These are phyloP conservation scores for Clitocybe nebularis DNA, from an alignment of 1,284 basidiomycete genomes.

Conservation along the genomic window DNA sequence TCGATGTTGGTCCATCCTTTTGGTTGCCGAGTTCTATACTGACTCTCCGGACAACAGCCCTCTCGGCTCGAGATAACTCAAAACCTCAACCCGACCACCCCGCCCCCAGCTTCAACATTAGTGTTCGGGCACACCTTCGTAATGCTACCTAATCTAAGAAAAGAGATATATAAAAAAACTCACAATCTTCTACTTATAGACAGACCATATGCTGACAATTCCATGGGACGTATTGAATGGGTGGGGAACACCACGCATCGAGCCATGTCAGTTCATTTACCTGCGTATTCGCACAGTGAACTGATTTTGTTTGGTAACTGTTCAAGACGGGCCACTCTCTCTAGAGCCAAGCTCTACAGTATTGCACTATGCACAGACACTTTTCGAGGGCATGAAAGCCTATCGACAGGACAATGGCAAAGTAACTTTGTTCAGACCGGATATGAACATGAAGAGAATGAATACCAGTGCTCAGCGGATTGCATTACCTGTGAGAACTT, in stretches of 20 bases:
- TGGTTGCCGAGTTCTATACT: neutral
- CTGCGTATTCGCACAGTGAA: conserved; percentile 3
- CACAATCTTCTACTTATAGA: conserved; percentile 10
- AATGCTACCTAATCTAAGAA: neutral
- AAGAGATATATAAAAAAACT: neutral
- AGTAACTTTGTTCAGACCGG: conserved; percentile 90
- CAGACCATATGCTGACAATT: conserved; percentile 23
- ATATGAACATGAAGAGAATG: conserved; percentile 98
- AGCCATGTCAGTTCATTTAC: conserved; percentile 15
- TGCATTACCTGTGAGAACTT: conserved; percentile 66
- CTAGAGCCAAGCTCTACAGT: conserved; percentile 86
- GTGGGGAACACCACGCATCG: conserved; percentile 18
- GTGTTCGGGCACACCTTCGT: conserved; percentile 23
- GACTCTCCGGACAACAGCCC: conserved; percentile 11
- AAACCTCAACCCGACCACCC: conserved; percentile 16
- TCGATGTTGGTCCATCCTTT: conserved; percentile 14
- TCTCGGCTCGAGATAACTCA: conserved; percentile 16
- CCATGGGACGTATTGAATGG: conserved; percentile 20
- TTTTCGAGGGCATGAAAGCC: conserved; percentile 97
- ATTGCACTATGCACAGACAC: conserved; percentile 88
- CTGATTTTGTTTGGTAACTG: neutral
- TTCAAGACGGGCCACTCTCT: conserved; percentile 65
- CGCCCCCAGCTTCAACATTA: conserved; percentile 20
- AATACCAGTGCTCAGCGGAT: conserved; percentile 72
- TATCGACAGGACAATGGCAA: conserved; percentile 80